Evolutionary conservation across 768 basidiomycete genomes (phyloP).

Genomic region (Crepidotus variabilis): DNA sequence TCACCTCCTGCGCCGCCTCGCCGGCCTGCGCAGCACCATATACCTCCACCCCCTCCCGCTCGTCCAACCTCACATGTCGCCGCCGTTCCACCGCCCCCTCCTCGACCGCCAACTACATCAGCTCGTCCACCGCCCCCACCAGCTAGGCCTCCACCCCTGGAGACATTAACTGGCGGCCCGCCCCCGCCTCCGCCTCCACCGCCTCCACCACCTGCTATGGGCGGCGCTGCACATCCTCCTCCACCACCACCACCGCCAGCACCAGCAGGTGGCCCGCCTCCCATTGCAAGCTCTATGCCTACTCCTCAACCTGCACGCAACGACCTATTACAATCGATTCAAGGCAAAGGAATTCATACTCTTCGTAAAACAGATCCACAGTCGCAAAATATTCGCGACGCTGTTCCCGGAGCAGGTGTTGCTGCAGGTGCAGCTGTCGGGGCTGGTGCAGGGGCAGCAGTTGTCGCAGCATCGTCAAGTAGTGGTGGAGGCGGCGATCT

Average conservation of each 20-base stretch:
- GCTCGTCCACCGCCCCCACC: slow-evolving; percentile 27
- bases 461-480: slow-evolving; percentile 28
- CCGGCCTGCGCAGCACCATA: slow-evolving; percentile 10
- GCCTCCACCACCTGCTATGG: slow-evolving; percentile 26
- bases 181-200: slow-evolving; percentile 35
- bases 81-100: slow-evolving; percentile 24
- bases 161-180: slow-evolving; percentile 21
- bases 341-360: slow-evolving; percentile 71
- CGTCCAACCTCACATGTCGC: slow-evolving; percentile 15
- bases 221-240: slow-evolving; percentile 27
- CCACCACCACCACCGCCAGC: slow-evolving; percentile 45
- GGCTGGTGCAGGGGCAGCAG: slow-evolving; percentile 32
- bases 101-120: slow-evolving; percentile 30
- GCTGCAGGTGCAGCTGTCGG: slow-evolving; percentile 35
- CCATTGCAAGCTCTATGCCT: slow-evolving; percentile 36
- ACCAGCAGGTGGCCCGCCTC: slow-evolving; percentile 22
- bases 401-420: slow-evolving; percentile 27
- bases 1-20: slow-evolving; percentile 25
- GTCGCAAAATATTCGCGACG: slow-evolving; percentile 26
- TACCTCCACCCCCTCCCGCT: slow-evolving; percentile 17
- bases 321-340: slow-evolving; percentile 76
- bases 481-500: slow-evolving; percentile 64
- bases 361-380: slow-evolving; percentile 58
- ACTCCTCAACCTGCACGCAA: slow-evolving; percentile 56
- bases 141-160: slow-evolving; percentile 26